Evolutionary conservation across 192 early-diverging fungal species (phyloP).

Genomic region (Coemansia sp.): DNA sequence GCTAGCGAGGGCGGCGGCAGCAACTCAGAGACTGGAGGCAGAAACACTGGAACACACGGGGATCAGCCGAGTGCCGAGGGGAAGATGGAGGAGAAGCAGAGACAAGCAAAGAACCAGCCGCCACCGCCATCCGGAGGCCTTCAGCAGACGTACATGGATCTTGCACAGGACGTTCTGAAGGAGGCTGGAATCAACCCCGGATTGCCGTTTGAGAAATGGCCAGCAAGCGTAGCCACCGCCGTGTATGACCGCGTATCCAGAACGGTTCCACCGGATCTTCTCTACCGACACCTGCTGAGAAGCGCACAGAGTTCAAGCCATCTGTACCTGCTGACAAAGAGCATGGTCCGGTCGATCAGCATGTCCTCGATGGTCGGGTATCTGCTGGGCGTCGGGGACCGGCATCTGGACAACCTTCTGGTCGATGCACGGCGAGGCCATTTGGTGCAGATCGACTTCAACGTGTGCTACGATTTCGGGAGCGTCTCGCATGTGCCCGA

Average conservation of each 20-base stretch:
- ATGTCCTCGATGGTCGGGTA: slow-evolving; percentile 67
- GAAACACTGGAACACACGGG: background rate
- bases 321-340: slow-evolving; percentile 9
- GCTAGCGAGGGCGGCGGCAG: background rate
- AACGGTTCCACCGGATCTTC: slow-evolving; percentile 11
- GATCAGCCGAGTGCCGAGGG: background rate
- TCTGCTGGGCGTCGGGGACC: slow-evolving; percentile 67
- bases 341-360: slow-evolving; percentile 33
- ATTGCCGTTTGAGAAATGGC: slow-evolving; percentile 28
- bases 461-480: slow-evolving; percentile 76
- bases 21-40: background rate
- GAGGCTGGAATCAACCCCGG: background rate
- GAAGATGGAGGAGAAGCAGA: background rate
- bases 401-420: slow-evolving; percentile 77
- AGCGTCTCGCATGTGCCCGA: slow-evolving; percentile 64
- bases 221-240: background rate
- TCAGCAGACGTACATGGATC: slow-evolving; percentile 17
- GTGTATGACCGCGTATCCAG: slow-evolving; percentile 24
- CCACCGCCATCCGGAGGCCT: background rate
- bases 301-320: slow-evolving; percentile 22
- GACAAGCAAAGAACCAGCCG: background rate
- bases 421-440: slow-evolving; percentile 53
- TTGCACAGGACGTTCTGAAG: slow-evolving; percentile 11
- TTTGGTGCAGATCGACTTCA: slow-evolving; percentile 76
- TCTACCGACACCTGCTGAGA: slow-evolving; percentile 15